These are phyloP conservation scores for Collybiopsis luxurians DNA, from an alignment of 768 basidiomycete genomes.

Conservation along the genomic window DNA sequence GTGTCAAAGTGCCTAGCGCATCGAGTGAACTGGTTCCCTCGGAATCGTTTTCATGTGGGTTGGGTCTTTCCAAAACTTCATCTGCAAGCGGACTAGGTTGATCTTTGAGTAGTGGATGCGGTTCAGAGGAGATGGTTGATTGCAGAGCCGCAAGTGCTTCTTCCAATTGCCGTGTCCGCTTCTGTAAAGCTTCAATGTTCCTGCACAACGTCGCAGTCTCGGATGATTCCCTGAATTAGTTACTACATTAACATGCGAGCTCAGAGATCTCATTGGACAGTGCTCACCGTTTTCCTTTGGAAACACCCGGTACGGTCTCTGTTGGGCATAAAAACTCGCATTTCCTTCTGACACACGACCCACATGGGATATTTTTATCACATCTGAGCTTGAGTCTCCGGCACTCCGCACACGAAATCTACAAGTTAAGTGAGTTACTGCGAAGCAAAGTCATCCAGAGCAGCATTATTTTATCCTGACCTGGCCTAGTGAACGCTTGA, in stretches of 20 bases:
- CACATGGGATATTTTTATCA: slow-evolving; percentile 51
- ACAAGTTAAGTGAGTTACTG: neutral
- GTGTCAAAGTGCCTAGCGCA: slow-evolving; percentile 1
- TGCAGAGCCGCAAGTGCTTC: slow-evolving; percentile 64
- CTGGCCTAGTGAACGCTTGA: slow-evolving; percentile 1
- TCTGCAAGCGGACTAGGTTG: slow-evolving; percentile 19
- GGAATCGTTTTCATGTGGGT: neutral
- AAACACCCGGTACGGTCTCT: neutral
- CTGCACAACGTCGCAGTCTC: neutral
- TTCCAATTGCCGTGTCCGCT: slow-evolving; percentile 66
- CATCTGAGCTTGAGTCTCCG: slow-evolving; percentile 49
- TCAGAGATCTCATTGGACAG: no score
- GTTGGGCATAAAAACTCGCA: slow-evolving; percentile 57
- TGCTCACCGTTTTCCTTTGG: neutral
- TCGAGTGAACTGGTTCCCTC: neutral
- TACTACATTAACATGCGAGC: no score
- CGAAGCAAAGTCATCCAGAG: neutral
- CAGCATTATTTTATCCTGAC: neutral
- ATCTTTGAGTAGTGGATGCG: slow-evolving; percentile 57
- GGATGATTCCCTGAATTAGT: no score
- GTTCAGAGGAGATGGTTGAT: slow-evolving; percentile 49
- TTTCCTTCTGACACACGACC: slow-evolving; percentile 51
- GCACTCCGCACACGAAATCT: slow-evolving; percentile 29
- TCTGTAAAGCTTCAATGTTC: slow-evolving; percentile 43
- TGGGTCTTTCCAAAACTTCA: neutral